Conservation (phyloP, 805 yeast species). For the Starmera quercuum region DNA sequence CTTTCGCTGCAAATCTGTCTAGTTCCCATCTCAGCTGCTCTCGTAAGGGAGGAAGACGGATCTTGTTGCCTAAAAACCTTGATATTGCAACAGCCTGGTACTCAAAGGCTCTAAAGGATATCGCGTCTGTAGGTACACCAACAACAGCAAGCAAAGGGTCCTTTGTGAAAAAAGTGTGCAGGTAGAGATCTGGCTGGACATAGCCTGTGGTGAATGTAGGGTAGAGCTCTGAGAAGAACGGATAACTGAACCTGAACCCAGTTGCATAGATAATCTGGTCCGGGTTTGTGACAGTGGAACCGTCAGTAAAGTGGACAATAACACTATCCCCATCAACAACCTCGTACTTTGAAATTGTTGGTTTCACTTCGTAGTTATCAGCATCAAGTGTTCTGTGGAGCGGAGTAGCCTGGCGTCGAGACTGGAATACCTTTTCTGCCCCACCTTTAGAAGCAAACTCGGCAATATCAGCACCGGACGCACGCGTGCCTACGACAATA, state of each 20-base stretch:
- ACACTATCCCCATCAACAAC: constrained; percentile 20
- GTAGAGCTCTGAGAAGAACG: constrained; percentile 33
- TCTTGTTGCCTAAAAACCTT: constrained; percentile 24
- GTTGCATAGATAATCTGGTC: constrained; percentile 62
- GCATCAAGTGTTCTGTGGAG: constrained; percentile 21
- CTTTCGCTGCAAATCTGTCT: constrained; percentile 20
- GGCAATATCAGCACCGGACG: constrained; percentile 60
- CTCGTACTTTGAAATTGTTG: constrained; percentile 29
- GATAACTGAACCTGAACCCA: constrained; percentile 56
- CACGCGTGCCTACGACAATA: constrained; percentile 57
- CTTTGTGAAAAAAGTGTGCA: constrained; percentile 25
- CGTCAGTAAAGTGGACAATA: constrained; percentile 36
- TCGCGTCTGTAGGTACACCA: constrained; percentile 30
- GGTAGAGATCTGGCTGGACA: constrained; percentile 22
- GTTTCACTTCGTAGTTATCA: constrained; percentile 25
- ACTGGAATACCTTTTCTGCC: constrained; percentile 9
- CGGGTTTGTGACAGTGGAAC: constrained; percentile 30
- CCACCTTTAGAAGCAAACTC: constrained; percentile 5
- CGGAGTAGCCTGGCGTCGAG: constrained; percentile 35
- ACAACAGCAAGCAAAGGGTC: constrained; percentile 28
- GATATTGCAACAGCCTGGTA: constrained; percentile 32
- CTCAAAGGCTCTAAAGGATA: constrained; percentile 33
- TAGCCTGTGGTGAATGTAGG: constrained; percentile 21
- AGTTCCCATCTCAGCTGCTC: constrained; percentile 25
- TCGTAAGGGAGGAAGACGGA: constrained; percentile 20